Evolutionary conservation across 1,284 basidiomycete genomes (phyloP).

Genomic region (Somion occarium): DNA sequence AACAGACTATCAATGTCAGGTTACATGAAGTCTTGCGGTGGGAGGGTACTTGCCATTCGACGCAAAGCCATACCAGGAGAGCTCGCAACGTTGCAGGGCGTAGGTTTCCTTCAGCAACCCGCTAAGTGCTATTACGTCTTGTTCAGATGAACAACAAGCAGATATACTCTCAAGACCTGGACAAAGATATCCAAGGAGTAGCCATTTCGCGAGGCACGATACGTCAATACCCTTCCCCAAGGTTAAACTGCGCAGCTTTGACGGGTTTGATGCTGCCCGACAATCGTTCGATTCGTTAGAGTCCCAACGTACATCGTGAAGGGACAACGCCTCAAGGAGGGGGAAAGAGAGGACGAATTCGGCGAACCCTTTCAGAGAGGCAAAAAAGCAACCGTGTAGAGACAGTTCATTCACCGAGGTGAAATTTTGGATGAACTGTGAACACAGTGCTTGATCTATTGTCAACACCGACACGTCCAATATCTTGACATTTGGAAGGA

Average conservation of each 20-base stretch:
- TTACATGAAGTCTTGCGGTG: too few relatives aligned
- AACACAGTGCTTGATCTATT: constrained; percentile 11
- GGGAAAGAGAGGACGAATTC: constrained; percentile 24
- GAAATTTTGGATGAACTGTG: constrained; percentile 8
- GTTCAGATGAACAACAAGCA: constrained; percentile 18
- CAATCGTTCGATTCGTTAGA: too few relatives aligned
- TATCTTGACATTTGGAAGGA: constrained; percentile 9
- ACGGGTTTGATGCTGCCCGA: too few relatives aligned
- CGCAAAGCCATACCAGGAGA: constrained; percentile 18
- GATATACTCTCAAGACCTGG: constrained; percentile 15
- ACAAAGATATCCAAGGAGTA: constrained; percentile 18
- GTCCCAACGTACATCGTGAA: constrained; percentile 2
- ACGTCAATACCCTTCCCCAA: constrained; percentile 20
- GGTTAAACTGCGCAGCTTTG: background rate
- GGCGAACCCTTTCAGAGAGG: constrained; percentile 22
- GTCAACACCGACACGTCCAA: constrained; percentile 19
- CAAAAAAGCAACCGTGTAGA: constrained; percentile 25
- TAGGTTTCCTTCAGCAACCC: constrained; percentile 17
- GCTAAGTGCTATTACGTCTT: constrained; percentile 21
- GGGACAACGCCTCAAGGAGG: constrained; percentile 13
- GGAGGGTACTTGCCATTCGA: background rate
- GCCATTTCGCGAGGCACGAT: constrained; percentile 19
- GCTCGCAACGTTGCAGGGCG: constrained; percentile 20
- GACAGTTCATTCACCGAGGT: constrained; percentile 19
- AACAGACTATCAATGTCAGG: too few relatives aligned